A percentile compares a stretch with the other conserved stretches of the same genome.
These are phyloP conservation scores for Closterium sp. DNA, from an alignment of 139 green algal species.

Conservation along the genomic window DNA sequence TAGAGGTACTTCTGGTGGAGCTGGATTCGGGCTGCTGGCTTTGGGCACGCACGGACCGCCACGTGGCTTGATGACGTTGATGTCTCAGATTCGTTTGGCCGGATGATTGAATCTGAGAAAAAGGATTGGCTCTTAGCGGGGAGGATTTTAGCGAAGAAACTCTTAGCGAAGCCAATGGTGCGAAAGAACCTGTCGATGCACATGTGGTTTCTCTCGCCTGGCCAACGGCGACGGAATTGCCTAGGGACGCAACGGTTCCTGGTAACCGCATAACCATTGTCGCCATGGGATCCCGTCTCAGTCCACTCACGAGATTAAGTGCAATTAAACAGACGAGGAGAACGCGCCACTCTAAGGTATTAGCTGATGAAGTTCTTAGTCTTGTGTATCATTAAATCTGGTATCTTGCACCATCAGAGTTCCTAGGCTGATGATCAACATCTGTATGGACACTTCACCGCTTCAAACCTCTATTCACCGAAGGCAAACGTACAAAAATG, in stretches of 20 bases:
- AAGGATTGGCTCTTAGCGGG: not conserved
- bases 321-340: not conserved
- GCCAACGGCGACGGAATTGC: not conserved
- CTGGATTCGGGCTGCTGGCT: not conserved
- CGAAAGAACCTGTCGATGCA: not conserved
- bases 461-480: too few species aligned
- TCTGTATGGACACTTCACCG: too few species aligned
- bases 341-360: too few species aligned
- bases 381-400: too few species aligned
- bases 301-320: not conserved
- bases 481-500: too few species aligned
- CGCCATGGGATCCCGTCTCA: not conserved
- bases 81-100: not conserved
- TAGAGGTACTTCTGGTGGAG: not conserved
- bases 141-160: not conserved
- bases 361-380: too few species aligned
- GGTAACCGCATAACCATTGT: not conserved
- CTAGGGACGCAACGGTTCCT: not conserved
- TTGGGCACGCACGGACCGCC: not conserved
- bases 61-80: not conserved
- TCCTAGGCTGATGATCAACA: too few species aligned
- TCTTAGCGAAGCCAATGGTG: not conserved
- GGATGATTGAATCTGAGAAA: not conserved
- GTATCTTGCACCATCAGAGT: too few species aligned
- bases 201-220: not conserved